phyloP scores from a whole-genome alignment of 75 land plant genomes.

The Isoetes taiwanensis region DNA sequence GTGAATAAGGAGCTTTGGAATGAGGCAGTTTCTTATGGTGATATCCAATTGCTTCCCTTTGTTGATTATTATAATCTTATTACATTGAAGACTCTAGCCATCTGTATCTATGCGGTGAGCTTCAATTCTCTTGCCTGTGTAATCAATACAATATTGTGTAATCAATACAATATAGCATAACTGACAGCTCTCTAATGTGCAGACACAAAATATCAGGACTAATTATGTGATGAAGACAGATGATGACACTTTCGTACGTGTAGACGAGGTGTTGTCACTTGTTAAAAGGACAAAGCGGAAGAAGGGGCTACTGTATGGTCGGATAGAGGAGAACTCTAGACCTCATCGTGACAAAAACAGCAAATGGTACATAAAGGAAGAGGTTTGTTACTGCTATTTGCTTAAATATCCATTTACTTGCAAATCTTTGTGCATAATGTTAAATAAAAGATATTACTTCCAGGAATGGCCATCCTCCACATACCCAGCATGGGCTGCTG shows the following conservation, averaged over 20 bases:
- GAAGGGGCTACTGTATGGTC: conserved; percentile 64
- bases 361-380: conserved; percentile 78
- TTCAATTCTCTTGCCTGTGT: too few species aligned
- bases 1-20: conserved; percentile 93
- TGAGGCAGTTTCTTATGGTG: conserved; percentile 80
- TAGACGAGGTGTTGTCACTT: conserved; percentile 57
- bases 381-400: conserved; percentile 21
- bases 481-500: conserved; percentile 98
- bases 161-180: too few species aligned
- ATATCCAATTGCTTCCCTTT: conserved; percentile 90
- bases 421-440: neutral
- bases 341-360: conserved; percentile 63
- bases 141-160: too few species aligned
- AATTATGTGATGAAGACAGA: conserved; percentile 97
- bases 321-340: conserved; percentile 38
- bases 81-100: conserved; percentile 85
- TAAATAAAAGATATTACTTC: conserved; percentile 6
- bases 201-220: conserved; percentile 69
- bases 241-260: conserved; percentile 94
- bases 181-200: too few species aligned
- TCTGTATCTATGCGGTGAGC: conserved; percentile 89
- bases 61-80: conserved; percentile 90
- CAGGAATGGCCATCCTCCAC: conserved; percentile 72
- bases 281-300: conserved; percentile 28
- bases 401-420: neutral